Percentiles rank a stretch among this genome's conserved stretches.
Conservation (phyloP, 2,329 filamentous ascomycete species). For the Alternaria conjuncta region DNA sequence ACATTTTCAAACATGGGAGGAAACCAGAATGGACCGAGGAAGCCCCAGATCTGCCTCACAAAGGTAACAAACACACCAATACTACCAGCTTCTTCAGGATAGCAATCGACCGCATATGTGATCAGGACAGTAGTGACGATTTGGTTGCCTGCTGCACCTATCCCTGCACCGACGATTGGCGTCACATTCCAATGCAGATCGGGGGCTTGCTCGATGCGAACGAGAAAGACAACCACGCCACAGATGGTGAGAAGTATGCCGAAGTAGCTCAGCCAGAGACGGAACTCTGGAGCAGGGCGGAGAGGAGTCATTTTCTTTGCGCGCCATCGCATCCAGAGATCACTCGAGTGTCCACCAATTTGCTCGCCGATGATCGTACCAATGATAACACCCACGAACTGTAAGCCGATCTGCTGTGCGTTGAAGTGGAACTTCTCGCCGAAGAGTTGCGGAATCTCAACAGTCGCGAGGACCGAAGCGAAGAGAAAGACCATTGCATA, state of each 20-base stretch:
- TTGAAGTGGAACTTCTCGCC: conserved; percentile 63
- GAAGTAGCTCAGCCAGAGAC: conserved; percentile 64
- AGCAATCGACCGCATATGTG: conserved; percentile 67
- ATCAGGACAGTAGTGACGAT: conserved; percentile 66
- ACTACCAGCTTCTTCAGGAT: conserved; percentile 59
- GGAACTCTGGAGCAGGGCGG: conserved; percentile 61
- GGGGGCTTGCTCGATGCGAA: conserved; percentile 56
- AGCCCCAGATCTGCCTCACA: conserved; percentile 57
- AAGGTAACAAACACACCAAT: conserved; percentile 66
- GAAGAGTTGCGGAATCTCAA: conserved; percentile 67
- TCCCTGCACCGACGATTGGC: conserved; percentile 61
- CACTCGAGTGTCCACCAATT: conserved; percentile 61
- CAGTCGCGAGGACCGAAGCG: conserved; percentile 59
- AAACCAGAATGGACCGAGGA: conserved; percentile 52
- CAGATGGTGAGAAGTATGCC: conserved; percentile 59
- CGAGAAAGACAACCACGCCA: conserved; percentile 62
- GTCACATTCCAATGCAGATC: conserved; percentile 61
- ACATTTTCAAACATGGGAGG: conserved; percentile 50
- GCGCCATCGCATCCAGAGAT: conserved; percentile 59
- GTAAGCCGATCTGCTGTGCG: conserved; percentile 64
- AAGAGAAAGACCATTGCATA: conserved; percentile 67
- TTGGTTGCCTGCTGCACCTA: conserved; percentile 63
- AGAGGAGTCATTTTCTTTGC: conserved; percentile 42
- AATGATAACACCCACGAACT: conserved; percentile 64
- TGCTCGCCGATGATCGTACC: conserved; percentile 66